Conservation (phyloP, 1,284 basidiomycete genomes). For the Pterulicium gracile region DNA sequence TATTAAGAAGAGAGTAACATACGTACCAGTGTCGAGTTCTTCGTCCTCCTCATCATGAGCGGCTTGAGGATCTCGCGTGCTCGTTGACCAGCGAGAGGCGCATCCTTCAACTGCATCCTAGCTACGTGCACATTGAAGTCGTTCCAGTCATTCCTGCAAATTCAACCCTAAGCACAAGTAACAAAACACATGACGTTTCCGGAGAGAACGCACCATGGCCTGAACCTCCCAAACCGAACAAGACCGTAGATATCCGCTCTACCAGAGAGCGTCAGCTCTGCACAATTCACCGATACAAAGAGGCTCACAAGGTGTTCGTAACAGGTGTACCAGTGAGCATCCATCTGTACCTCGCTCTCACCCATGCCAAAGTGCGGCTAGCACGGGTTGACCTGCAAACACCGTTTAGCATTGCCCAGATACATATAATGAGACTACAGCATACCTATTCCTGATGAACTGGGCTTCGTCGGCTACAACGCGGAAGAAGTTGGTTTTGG, state of each 20-base stretch:
- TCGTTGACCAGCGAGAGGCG: conserved; percentile 40
- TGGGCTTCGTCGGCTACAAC: conserved; percentile 63
- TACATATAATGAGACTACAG: too few species aligned
- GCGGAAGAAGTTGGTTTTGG: conserved; percentile 46
- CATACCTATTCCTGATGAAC: conserved; percentile 52
- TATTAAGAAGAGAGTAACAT: conserved; percentile 11
- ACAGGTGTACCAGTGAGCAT: conserved; percentile 65
- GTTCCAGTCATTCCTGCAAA: conserved; percentile 45
- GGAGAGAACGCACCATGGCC: conserved; percentile 30
- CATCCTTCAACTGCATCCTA: conserved; percentile 39
- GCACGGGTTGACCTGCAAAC: conserved; percentile 44
- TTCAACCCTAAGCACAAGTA: not conserved
- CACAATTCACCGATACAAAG: conserved; percentile 1
- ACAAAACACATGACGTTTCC: not conserved
- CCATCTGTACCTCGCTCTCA: conserved; percentile 56
- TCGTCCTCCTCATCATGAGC: conserved; percentile 49
- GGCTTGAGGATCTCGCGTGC: conserved; percentile 53
- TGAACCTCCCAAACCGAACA: conserved; percentile 52
- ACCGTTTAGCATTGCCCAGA: too few species aligned
- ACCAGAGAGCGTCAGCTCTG: conserved; percentile 3
- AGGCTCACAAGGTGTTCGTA: conserved; percentile 48
- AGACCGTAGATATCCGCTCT: conserved; percentile 62
- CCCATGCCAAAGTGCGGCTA: conserved; percentile 44
- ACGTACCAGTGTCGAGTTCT: conserved; percentile 34
- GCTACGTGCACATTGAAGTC: conserved; percentile 49